Evolutionary conservation across 352 stramenopile genomes (phyloP).

Genomic region (Globisporangium lucens): DNA sequence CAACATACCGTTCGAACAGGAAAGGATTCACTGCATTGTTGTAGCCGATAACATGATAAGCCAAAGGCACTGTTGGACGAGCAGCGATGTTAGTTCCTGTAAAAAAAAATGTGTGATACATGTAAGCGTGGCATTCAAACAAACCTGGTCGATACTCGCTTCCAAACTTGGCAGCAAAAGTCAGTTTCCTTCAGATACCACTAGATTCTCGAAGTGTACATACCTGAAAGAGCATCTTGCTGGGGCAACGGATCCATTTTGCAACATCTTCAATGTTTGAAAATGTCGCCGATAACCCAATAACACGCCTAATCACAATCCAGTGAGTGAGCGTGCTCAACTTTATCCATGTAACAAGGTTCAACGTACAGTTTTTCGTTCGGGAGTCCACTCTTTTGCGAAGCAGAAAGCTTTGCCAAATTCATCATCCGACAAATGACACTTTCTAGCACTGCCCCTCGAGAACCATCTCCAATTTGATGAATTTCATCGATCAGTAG

Average conservation of each 20-base stretch:
- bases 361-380: constrained; percentile 23
- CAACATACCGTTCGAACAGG: constrained; percentile 30
- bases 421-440: constrained; percentile 41
- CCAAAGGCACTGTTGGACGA: constrained; percentile 24
- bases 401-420: constrained; percentile 16
- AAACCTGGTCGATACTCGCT: constrained; percentile 37
- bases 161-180: constrained; percentile 30
- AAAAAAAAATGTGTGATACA: not conserved
- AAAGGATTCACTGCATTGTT: constrained; percentile 24
- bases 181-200: not conserved
- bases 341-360: not conserved
- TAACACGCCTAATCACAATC: constrained; percentile 25
- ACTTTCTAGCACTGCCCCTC: constrained; percentile 29
- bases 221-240: constrained; percentile 23
- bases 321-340: not conserved
- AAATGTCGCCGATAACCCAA: constrained; percentile 36
- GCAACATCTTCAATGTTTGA: constrained; percentile 31
- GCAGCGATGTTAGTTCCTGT: not conserved
- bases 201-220: not conserved
- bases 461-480: constrained; percentile 31
- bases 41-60: constrained; percentile 29
- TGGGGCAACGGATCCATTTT: constrained; percentile 29
- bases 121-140: not conserved
- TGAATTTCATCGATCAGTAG: constrained; percentile 47
- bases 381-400: constrained; percentile 12